Percentiles rank a stretch among this genome's conserved stretches.
These are phyloP conservation scores for Alternaria dauci DNA, from an alignment of 2,329 filamentous ascomycete species.

Conservation along the genomic window DNA sequence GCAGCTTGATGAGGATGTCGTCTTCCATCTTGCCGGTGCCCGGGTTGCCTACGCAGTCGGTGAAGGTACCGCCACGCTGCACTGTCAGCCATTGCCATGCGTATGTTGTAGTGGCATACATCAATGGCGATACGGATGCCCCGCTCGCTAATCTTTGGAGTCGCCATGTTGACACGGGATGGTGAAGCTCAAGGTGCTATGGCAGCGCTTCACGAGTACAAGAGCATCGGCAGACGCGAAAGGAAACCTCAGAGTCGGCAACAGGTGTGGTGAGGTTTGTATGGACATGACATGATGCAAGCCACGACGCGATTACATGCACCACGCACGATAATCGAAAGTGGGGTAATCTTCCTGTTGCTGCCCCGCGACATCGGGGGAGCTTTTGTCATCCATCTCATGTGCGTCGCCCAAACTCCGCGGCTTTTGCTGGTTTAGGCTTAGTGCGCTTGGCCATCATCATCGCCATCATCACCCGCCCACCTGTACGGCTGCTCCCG, in stretches of 20 bases:
- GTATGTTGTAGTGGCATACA: constrained; percentile 28
- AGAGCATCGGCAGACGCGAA: constrained; percentile 2
- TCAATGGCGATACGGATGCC: constrained; percentile 79
- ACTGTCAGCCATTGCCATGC: background rate
- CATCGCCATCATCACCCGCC: background rate
- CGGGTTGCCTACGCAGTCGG: constrained; percentile 87
- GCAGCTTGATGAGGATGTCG: constrained; percentile 84
- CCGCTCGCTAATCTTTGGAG: constrained; percentile 49
- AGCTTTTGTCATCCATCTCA: constrained; percentile 15
- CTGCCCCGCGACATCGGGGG: constrained; percentile 16
- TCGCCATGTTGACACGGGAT: constrained; percentile 29
- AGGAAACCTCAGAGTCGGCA: background rate
- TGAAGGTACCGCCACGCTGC: constrained; percentile 86
- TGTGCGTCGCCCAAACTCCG: constrained; percentile 1
- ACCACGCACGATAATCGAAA: background rate
- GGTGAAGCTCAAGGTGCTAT: background rate
- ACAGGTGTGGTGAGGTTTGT: background rate
- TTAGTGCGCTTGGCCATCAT: background rate
- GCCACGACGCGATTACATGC: constrained; percentile 1
- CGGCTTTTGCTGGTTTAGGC: background rate
- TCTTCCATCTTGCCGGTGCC: constrained; percentile 72
- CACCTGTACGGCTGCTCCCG: background rate
- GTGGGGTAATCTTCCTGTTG: constrained; percentile 12
- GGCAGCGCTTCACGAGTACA: background rate
- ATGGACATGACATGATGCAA: background rate